Conservation (phyloP, 371 early-diverging fungal species). For the Chytridiales sp. region DNA sequence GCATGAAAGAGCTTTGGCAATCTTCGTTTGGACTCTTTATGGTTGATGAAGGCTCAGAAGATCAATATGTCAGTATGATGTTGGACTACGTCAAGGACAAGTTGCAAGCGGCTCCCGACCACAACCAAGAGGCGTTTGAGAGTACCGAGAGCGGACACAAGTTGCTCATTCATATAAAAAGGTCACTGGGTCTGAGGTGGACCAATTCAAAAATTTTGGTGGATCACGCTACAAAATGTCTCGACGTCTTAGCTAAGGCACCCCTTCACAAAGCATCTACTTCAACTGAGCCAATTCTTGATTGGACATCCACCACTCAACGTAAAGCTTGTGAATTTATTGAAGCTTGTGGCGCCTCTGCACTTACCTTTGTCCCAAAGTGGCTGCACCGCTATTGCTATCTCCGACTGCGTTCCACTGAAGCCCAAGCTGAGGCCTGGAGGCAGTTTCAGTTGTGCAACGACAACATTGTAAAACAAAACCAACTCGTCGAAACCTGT, state of each 20-base stretch:
- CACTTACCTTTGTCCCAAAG: not conserved
- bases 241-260: slow-evolving; percentile 10
- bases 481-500: not conserved
- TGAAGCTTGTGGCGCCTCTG: slow-evolving; percentile 1
- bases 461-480: not conserved
- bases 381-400: slow-evolving; percentile 3
- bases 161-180: not conserved
- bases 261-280: not conserved
- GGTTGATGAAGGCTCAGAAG: slow-evolving; percentile 18
- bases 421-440: not conserved
- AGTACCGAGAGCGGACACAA: not conserved
- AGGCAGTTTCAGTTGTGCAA: not conserved
- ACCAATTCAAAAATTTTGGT: not conserved
- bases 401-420: slow-evolving; percentile 3
- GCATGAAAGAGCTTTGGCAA: not conserved
- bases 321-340: not conserved
- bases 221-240: slow-evolving; percentile 5
- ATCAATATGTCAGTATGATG: not conserved
- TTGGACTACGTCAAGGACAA: not conserved
- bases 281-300: slow-evolving; percentile 3
- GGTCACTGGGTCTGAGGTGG: slow-evolving; percentile 14
- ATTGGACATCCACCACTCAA: slow-evolving; percentile 10
- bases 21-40: slow-evolving; percentile 11
- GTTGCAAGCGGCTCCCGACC: not conserved
- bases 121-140: not conserved